Evolutionary conservation across 345 rosid species (phyloP), one percentile per base, ranked within the genome.

Genomic region (Raphanus sativus): DNA sequence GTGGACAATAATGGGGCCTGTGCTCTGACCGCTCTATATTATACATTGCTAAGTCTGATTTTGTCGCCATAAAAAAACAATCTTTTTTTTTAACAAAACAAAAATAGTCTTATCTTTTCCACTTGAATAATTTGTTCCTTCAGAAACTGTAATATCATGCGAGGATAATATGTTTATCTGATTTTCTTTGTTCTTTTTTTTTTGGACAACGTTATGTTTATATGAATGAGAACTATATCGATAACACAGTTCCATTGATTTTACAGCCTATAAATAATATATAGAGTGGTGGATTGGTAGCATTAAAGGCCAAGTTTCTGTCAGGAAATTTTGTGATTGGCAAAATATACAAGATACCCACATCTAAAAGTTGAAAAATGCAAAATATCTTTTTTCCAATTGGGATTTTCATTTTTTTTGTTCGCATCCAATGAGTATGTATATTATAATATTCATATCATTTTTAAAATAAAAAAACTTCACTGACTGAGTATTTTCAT

Each of bases 221-320:
- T 24, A 7, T 4, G 5, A 30, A 29, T 21, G 21, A 75, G 24
- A 21, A 26, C 8, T 25, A 11, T 69, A 15, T 69, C 45, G 62
- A 69, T 10, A 4, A 11, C n/a, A 58, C 71, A 56, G 34, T 12
- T 56, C 59, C 32, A 66, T 38, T 38, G 8, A 15, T 29, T 21
- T 40, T 13, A 60, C 28, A 58, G 59, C 69, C 3, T 54, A 8
- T 65, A 36, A 26, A 48, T 76, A 69, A 48, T 52, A 6, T 2
- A 69, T 8, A 63, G 71, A 77, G 32, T 58, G 55, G 71, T 65
- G 69, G 67, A 77, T 76, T 69, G 80, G 56, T 78, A 8, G 69
- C 48, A 50, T 17, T 73, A 48, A 67, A 13, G 67, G 69, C 16
- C 58, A 73, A 60, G 69, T 67, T 66, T 72, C 81, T 66, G 5